Percentiles rank a stretch among this genome's conserved stretches.
Evolutionary conservation across 371 early-diverging fungal species (phyloP).

Genomic region (Mucor racemosus): DNA sequence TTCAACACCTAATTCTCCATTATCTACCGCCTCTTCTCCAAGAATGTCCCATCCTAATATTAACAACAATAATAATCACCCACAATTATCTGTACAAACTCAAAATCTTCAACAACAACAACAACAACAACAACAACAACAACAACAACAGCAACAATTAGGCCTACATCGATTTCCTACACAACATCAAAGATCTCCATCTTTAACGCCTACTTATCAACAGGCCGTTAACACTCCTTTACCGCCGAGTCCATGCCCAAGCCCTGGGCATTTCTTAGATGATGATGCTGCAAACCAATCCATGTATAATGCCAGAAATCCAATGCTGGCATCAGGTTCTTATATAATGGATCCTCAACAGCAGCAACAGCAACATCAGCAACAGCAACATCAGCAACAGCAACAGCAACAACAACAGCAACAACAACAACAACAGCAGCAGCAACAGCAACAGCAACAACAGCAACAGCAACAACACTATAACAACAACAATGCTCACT

Average conservation of each 20-base stretch:
- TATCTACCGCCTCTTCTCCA: conserved; percentile 14
- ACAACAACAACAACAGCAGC: conserved; percentile 6
- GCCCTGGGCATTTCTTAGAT: conserved; percentile 12
- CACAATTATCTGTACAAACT: conserved; percentile 30
- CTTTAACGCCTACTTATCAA: conserved; percentile 23
- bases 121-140: conserved; percentile 5
- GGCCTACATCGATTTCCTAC: not conserved
- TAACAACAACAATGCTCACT: not conserved
- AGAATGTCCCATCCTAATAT: conserved; percentile 3
- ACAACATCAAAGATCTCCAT: conserved; percentile 14
- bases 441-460: conserved; percentile 12
- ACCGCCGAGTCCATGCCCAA: conserved; percentile 34
- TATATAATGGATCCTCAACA: conserved; percentile 13
- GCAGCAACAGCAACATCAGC: conserved; percentile 15
- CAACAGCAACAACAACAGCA: conserved; percentile 10
- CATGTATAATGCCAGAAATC: conserved; percentile 28
- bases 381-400: conserved; percentile 10
- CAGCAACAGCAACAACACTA: conserved; percentile 6
- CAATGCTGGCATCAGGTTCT: conserved; percentile 13
- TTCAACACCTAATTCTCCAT: conserved; percentile 10
- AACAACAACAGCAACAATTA: conserved; percentile 8
- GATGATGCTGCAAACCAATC: conserved; percentile 18
- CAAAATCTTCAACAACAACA: conserved; percentile 21
- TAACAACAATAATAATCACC: not conserved
- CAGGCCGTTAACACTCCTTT: conserved; percentile 29